Evolutionary conservation across 441 rosid genomes (phyloP), one percentile per base, ranked within the genome.

Genomic region (Jatropha multifida): DNA sequence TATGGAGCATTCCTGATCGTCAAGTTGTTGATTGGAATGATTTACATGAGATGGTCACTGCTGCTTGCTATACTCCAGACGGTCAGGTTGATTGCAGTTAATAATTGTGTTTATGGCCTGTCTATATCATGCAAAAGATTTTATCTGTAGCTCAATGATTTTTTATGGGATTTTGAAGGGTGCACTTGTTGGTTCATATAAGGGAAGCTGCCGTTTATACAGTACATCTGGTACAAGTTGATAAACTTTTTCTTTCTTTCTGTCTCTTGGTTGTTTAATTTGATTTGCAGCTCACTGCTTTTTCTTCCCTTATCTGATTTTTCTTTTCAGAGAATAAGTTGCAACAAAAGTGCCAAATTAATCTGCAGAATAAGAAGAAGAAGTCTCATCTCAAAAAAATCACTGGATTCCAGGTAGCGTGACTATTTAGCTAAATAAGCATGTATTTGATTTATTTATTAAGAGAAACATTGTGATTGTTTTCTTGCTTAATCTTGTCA

Each of bases 11-110:
- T 85, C 95, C 95, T 40, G 97, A 92, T 81, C 93, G 74, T 68
- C 98, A 96, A 85, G 98, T 96, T 52, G 97, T 96, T 76, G 96
- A 92, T 80, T 96, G 98, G 98, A 91, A 85, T 81, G 99, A 96
- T 89, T 86, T 94, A 74, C 97, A 94, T 83, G 99, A 96, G 87
- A 94, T 96, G 97, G 96, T 96, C 84, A 96, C 99, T 83, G 96
- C 98, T 52, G 98, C 98, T 72, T 92, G 96, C 82, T 96, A 92
- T 78, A 96, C 97, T 69, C 99, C 99, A 60, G 97, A 96, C 80
- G 99, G 99, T 46, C 96, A 91, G 97, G 99, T 96, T 77, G 82
- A 76, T 56, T 23, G 63, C 60, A 20, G 4, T 44, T 65, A 58
- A 62, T 74, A 42, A 66, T 52, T 15, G 5, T 72, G 55, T 20